Percentiles rank a stretch among this genome's conserved stretches.
phyloP scores from a whole-genome alignment of 2,329 filamentous ascomycete genomes.

The Trichoderma sp. region DNA sequence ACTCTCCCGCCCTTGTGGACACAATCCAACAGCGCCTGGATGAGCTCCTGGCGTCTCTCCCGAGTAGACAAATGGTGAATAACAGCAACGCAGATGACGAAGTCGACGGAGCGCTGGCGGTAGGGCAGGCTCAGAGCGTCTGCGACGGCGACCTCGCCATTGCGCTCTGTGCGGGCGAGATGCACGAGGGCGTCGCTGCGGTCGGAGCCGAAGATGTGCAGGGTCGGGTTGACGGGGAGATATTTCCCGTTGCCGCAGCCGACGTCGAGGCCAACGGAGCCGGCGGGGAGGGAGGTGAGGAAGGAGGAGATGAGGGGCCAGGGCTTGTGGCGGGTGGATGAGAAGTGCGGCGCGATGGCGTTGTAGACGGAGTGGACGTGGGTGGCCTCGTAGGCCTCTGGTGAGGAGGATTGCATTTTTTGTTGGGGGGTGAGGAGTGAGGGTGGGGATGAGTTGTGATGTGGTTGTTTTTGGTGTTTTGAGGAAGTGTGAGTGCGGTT shows the following conservation, averaged over 20 bases:
- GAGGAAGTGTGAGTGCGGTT: not conserved
- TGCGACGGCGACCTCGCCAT: constrained; percentile 71
- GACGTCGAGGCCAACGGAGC: constrained; percentile 81
- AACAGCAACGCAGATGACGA: constrained; percentile 91
- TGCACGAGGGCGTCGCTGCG: constrained; percentile 61
- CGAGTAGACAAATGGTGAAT: constrained; percentile 87
- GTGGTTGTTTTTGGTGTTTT: not conserved
- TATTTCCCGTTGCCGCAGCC: constrained; percentile 99
- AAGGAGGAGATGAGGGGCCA: constrained; percentile 91
- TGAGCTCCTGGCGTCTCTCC: constrained; percentile 68
- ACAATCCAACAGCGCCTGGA: constrained; percentile 67
- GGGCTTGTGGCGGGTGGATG: constrained; percentile 74
- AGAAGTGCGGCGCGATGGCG: constrained; percentile 81
- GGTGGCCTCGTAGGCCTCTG: constrained; percentile 70
- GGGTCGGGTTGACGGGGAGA: constrained; percentile 69
- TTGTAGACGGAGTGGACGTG: constrained; percentile 94
- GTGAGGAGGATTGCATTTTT: constrained; percentile 24
- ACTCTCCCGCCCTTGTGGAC: constrained; percentile 64
- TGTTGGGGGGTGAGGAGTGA: too few species aligned
- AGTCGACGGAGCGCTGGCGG: constrained; percentile 61
- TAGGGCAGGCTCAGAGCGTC: constrained; percentile 85
- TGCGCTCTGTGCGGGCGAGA: constrained; percentile 45
- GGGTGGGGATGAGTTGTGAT: not conserved
- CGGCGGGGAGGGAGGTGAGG: constrained; percentile 61
- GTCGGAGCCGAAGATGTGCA: constrained; percentile 84